A percentile compares a stretch with the other conserved stretches of the same genome.
Conservation (phyloP, 2,329 filamentous ascomycete species). For the Curvularia hawaiiensis region DNA sequence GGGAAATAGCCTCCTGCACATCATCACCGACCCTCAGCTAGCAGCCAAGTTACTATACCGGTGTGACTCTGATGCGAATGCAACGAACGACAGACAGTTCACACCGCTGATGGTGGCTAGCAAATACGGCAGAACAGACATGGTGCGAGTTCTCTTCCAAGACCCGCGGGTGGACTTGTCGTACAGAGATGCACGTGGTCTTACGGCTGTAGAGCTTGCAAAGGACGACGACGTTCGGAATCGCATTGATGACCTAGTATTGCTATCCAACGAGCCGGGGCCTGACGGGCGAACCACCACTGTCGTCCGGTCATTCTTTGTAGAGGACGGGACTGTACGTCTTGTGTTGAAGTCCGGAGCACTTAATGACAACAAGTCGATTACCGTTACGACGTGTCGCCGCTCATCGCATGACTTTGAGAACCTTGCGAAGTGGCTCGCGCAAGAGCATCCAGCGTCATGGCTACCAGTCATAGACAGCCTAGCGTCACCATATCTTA, state of each 20-base stretch:
- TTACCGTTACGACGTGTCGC: conserved; percentile 93
- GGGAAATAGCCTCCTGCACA: conserved; percentile 94
- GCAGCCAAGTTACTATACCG: conserved; percentile 76
- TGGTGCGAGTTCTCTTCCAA: conserved; percentile 85
- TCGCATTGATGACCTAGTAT: conserved; percentile 88
- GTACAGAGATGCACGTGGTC: conserved; percentile 80
- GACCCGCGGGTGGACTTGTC: conserved; percentile 87
- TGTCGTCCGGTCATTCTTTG: conserved; percentile 93
- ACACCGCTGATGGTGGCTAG: conserved; percentile 97
- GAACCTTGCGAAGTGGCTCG: conserved; percentile 80
- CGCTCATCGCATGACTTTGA: conserved; percentile 90
- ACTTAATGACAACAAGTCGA: conserved; percentile 78
- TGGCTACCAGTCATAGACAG: conserved; percentile 85
- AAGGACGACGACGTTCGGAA: conserved; percentile 98
- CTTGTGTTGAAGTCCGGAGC: conserved; percentile 94
- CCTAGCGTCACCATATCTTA: conserved; percentile 85
- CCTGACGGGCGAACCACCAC: conserved; percentile 84
- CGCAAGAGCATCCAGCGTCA: conserved; percentile 90
- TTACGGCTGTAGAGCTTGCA: conserved; percentile 93
- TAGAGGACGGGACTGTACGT: conserved; percentile 92
- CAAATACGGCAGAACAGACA: conserved; percentile 95
- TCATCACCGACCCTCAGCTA: conserved; percentile 84
- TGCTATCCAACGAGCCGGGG: conserved; percentile 71
- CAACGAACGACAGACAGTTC: conserved; percentile 91
- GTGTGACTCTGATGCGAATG: conserved; percentile 95